Base-by-base conservation (phyloP, 192 early-diverging fungal species). In the Chytriomyces hyalinus region DNA sequence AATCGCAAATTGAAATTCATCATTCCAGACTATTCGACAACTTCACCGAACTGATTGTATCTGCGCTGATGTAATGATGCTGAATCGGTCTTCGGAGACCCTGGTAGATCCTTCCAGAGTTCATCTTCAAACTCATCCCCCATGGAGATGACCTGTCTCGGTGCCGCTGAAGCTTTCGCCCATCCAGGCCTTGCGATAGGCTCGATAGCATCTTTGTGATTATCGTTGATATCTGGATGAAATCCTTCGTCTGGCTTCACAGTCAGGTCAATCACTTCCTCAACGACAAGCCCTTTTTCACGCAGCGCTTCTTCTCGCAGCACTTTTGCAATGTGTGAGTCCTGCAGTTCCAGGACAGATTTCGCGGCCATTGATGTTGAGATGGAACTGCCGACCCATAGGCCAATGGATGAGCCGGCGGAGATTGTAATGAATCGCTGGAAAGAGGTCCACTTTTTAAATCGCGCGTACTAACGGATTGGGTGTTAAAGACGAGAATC, bases 301-400 rank as follows among this genome's bases (percentile, higher is more conserved):
- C 62, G 10, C 1, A n/a, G 26, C 11, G 67, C 67, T 49, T 68
- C 67, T 26, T 68, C 67, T 13, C 46, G 26, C 26, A 68, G 36
- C 9, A 68, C 67, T 49, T 28, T 13, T 46, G 67, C 67, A 68
- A 68, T 68, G 47, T 22, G 47, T 46, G 67, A 68, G 13, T 48
- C 67, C 9, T 44, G 43, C 0, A 68, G 10, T 9, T 13, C 46
- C 17, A 48, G 2, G 9, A 68, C 45, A 4, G 11, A 46, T 17
- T 49, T 44, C 24, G 67, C 67, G 17, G 46, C 67, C 15, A n/a
- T 9, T 8, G 48, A n/a, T 13, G 43, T 49, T 15, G 15, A n/a
- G 0, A 68, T 28, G 17, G 67, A 20, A 10, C 36, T 15, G 9
- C 67, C 67, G 48, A 48, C 46, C 45, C 67, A 44, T 24, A 44